Base-by-base conservation (phyloP, 495 filamentous ascomycete species). In the Daldinia decipiens region DNA sequence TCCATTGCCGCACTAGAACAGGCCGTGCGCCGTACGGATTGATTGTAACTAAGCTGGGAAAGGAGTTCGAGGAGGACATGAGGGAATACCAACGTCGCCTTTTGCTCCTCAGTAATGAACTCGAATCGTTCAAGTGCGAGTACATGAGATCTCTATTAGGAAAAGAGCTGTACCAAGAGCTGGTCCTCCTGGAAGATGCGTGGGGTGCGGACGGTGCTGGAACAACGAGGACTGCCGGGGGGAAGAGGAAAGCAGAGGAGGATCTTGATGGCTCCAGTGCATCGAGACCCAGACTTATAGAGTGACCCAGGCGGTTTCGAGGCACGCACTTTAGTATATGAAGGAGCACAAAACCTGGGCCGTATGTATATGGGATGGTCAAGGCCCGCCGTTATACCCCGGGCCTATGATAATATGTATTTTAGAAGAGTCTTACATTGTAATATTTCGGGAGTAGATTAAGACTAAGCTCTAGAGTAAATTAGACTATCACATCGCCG, bases 81-180 rank as follows among this genome's bases (percentile, higher is more conserved):
- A 11, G 34, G 9, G n/a, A 51, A 1, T 65, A 65, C 39, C 2
- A 57, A 11, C 7, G 1, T 19, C 4, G 3, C 0, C 15, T 65
- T 13, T 3, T 15, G 8, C 1, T 7, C 4, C 29, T 67, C 8
- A 50, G 38, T 8, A 4, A 19, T 19, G 5, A 17, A 1, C 38
- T 65, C 39, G n/a, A 7, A 12, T 17, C 13, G 5, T 40, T 71
- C 15, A 40, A 32, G 19, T 38, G 39, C 17, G 58, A 58, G 13
- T 66, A 59, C 11, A 58, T 71, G 7, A 9, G 47, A 32, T 62
- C 24, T 19, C 15, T 71, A 19, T 27, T 70, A 27, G 62, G 62
- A 21, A 34, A 71, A 13, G 62, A 66, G 11, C 31, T 53, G 1
- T 71, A 66, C 29, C 1, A 32, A 11, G 43, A 66, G 26, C 34